Base-by-base conservation (phyloP, 1,139 yeast genomes). In the Kodamaea alishanica region DNA sequence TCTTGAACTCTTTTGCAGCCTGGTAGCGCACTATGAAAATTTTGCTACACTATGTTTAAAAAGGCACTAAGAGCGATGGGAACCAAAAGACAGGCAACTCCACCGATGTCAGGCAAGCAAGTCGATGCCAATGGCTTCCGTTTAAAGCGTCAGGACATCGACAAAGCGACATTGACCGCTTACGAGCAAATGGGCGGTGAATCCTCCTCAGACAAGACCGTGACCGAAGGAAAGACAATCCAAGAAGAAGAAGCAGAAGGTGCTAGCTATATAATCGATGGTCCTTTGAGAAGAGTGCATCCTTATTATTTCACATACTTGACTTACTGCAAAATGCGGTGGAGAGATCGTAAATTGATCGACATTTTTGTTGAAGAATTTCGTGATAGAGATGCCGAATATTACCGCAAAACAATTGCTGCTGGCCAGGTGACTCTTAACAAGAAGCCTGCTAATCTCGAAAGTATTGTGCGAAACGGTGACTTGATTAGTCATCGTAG, bases 231-330 rank as follows among this genome's bases (percentile, higher is more conserved):
- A 29, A 74, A 71, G 44, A 75, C 81, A n/a, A 75, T 77, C 30
- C 61, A 61, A 28, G 79, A 75, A 43, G 79, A 75, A 48, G 81
- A 75, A 44, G 60, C 74, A 1, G 77, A 75, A 45, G 81, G 78
- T 6, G 77, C 79, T 1, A 49, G 67, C 24, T 77, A 77, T 50
- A 50, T 60, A 2, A 63, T 81, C 3, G 81, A 78, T 10, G 87
- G 85, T 0, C 65, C 76, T 1, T 65, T 87, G 38, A 67, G 97
- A 32, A 68, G 84, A 45, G 87, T 92, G 1, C 73, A 80, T 1
- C 97, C 98, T 0, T 94, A 92, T 56, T 85, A 75, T 55, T 92
- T 79, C 65, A 89, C 95, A 0, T 90, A 92, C 56, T 69, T 87
- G 59, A 92, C 99, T 0, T 87, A 84, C 56, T 90, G 97, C 61